Evolutionary conservation across 306 rosid genomes (phyloP), one percentile per base, ranked within the genome.

Genomic region (Sphenostylis stenocarpa): DNA sequence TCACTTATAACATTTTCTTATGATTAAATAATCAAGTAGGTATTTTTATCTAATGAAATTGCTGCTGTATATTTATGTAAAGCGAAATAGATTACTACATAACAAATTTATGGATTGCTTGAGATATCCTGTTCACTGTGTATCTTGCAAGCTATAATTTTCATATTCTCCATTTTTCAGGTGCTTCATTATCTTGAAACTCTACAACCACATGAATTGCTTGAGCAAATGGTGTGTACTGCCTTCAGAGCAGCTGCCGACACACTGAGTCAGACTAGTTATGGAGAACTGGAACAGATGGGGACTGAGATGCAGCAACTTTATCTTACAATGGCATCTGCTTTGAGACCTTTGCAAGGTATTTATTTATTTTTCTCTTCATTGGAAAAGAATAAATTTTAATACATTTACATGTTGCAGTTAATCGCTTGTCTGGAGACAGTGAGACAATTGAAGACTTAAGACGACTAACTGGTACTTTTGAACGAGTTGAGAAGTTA

Each of bases 121-220:
- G 70, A 36, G 51, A 70, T 65, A 69, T 44, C 21, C 44, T 47
- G 73, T 24, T 75, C 66, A 57, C 41, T 51, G 23, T 68, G 33
- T 39, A 49, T 79, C 70, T 80, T 76, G 44, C 58, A 39, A 52
- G 68, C 47, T 57, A 48, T 60, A 55, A 56, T 63, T 68, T 62
- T 49, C 28, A 69, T 80, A n/a, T 68, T 67, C 41, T 71, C 68
- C 56, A 45, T 19, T 77, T 80, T 80, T 39, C 64, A 95, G 99
- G 88, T 90, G 60, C 96, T 95, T 76, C 99, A 95, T 85, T 95
- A 92, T 86, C 90, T 91, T 75, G 99, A 92, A 87, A 96, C 99
- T 31, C 36, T 89, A 73, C 81, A 63, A 73, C 97, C 97, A 15
- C 84, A 96, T 88, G 88, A 85, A 84, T 88, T 92, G 85, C 96